A percentile compares a stretch with the other conserved stretches of the same genome.
Evolutionary conservation across 352 stramenopile genomes (phyloP).

Genomic region (Pythium volutum): DNA sequence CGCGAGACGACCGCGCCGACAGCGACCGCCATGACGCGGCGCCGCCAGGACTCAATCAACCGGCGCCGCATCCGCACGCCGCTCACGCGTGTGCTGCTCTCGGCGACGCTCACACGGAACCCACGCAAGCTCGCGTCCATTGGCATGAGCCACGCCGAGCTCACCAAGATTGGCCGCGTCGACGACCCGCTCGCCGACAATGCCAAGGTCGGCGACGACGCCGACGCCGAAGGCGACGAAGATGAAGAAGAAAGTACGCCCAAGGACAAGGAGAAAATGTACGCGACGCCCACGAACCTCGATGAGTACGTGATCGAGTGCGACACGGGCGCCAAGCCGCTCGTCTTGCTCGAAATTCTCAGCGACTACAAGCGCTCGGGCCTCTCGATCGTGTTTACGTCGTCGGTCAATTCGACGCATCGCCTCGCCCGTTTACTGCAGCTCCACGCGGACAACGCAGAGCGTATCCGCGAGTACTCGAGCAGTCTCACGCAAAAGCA

Average conservation of each 20-base stretch:
- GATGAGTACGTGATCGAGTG: conserved; percentile 92
- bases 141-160: conserved; percentile 92
- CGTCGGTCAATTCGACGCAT: conserved; percentile 96
- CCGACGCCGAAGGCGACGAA: conserved; percentile 25
- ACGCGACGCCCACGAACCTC: conserved; percentile 73
- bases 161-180: conserved; percentile 85
- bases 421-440: conserved; percentile 94
- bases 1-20: conserved; percentile 3
- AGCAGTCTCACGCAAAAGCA: conserved; percentile 82
- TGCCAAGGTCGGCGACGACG: conserved; percentile 43
- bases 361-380: conserved; percentile 59
- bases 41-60: conserved; percentile 77
- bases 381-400: conserved; percentile 95
- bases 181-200: conserved; percentile 68
- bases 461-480: conserved; percentile 76
- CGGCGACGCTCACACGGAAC: conserved; percentile 97
- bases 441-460: conserved; percentile 59
- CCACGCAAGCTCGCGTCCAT: conserved; percentile 95
- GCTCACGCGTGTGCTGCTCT: conserved; percentile 95
- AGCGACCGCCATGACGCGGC: conserved; percentile 46
- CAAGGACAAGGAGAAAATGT: conserved; percentile 61
- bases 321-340: conserved; percentile 92
- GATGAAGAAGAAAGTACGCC: conserved; percentile 14
- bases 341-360: conserved; percentile 93
- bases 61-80: conserved; percentile 72